Conservation (phyloP, 768 basidiomycete species). For the Amanita jacksonii region DNA sequence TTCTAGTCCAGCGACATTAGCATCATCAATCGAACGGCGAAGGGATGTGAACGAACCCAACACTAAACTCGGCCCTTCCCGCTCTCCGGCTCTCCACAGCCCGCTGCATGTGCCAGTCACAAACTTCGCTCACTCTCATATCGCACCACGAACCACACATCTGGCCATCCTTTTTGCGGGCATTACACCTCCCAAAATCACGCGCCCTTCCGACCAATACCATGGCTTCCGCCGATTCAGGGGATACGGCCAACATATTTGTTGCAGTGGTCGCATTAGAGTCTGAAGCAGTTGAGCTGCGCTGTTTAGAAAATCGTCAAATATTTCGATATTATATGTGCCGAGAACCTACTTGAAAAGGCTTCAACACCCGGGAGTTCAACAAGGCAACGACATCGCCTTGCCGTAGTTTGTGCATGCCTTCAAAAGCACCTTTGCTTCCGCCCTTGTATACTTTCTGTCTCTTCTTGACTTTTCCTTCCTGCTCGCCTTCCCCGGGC, state of each 20-base stretch:
- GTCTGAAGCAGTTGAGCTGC: slow-evolving; percentile 53
- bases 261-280: slow-evolving; percentile 36
- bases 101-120: slow-evolving; percentile 84
- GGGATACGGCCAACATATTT: slow-evolving; percentile 83
- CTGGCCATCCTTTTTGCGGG: slow-evolving; percentile 69
- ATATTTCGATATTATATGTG: neutral
- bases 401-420: slow-evolving; percentile 73
- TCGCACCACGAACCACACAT: slow-evolving; percentile 87
- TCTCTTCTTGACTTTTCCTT: slow-evolving; percentile 40
- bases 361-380: slow-evolving; percentile 81
- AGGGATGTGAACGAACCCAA: slow-evolving; percentile 45
- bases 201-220: slow-evolving; percentile 77
- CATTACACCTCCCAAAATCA: slow-evolving; percentile 82
- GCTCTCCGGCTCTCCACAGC: slow-evolving; percentile 71
- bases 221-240: slow-evolving; percentile 71
- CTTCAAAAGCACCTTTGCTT: slow-evolving; percentile 87
- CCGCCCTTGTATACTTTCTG: slow-evolving; percentile 78
- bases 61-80: slow-evolving; percentile 77
- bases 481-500: slow-evolving; percentile 23
- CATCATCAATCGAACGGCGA: neutral
- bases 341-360: slow-evolving; percentile 55
- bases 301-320: slow-evolving; percentile 22
- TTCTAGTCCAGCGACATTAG: slow-evolving; percentile 31
- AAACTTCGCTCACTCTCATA: slow-evolving; percentile 75
- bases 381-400: slow-evolving; percentile 88